These are phyloP conservation scores for Alternaria dauci DNA, from an alignment of 2,329 filamentous ascomycete genomes.

Conservation along the genomic window DNA sequence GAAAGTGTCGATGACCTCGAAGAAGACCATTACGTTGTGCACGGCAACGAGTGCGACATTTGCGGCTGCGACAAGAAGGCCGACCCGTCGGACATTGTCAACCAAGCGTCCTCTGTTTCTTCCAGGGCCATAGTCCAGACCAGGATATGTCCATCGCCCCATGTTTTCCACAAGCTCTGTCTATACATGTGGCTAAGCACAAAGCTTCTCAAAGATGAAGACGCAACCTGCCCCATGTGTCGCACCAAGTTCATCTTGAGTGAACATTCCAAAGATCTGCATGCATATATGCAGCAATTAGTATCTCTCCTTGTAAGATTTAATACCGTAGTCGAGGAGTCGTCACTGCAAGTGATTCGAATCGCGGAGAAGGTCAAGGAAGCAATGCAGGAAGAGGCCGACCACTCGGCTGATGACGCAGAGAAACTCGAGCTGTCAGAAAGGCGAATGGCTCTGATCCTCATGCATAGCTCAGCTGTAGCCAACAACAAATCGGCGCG, in stretches of 20 bases:
- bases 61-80: background rate
- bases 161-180: constrained; percentile 3
- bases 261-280: background rate
- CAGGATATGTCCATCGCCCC: background rate
- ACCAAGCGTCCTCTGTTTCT: background rate
- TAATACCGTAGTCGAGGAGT: background rate
- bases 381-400: background rate
- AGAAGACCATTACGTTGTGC: background rate
- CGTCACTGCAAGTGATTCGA: background rate
- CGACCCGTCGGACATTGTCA: background rate
- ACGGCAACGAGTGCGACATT: background rate
- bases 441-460: background rate
- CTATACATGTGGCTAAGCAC: background rate
- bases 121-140: background rate
- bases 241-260: background rate
- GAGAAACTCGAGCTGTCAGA: background rate
- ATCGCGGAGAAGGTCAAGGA: background rate
- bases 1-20: background rate
- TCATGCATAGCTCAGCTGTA: background rate
- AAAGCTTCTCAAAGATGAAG: background rate
- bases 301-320: background rate
- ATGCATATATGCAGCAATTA: background rate
- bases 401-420: background rate
- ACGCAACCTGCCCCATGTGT: constrained; percentile 2
- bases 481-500: background rate